Percentiles rank a stretch among this genome's conserved stretches.
phyloP scores from a whole-genome alignment of 2,329 filamentous ascomycete genomes.

The Bipolaris cookei region DNA sequence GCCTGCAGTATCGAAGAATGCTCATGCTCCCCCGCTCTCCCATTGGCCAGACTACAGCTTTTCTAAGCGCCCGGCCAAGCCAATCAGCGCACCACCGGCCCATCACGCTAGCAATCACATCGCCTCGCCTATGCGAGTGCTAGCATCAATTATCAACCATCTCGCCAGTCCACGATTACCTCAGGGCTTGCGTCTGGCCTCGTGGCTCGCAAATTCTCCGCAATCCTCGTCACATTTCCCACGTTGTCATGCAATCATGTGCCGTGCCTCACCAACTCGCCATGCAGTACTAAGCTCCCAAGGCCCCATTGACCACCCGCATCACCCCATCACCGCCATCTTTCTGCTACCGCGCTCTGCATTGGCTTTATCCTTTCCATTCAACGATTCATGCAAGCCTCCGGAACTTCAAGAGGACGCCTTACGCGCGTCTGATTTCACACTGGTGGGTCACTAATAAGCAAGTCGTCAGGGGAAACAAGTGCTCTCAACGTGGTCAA shows the following conservation, averaged over 20 bases:
- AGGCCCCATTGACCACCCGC: constrained; percentile 13
- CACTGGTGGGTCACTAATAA: not conserved
- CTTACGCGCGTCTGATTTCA: constrained; percentile 1
- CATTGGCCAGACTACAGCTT: constrained; percentile 16
- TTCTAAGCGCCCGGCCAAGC: constrained; percentile 24
- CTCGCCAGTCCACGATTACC: not conserved
- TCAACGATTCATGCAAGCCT: constrained; percentile 13
- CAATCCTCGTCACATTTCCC: constrained; percentile 10
- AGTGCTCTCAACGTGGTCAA: not conserved
- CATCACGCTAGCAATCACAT: constrained; percentile 16
- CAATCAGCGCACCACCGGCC: constrained; percentile 18
- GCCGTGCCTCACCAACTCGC: constrained; percentile 10
- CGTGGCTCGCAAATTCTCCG: constrained; percentile 20
- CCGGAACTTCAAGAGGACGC: constrained; percentile 4
- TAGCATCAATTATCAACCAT: not conserved
- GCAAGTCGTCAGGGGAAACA: not conserved
- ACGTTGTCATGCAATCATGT: constrained; percentile 22
- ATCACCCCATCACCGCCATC: constrained; percentile 20
- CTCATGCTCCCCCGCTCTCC: constrained; percentile 1
- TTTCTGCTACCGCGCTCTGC: constrained; percentile 13
- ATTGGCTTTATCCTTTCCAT: constrained; percentile 16
- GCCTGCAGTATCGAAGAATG: constrained; percentile 20
- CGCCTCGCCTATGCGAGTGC: constrained; percentile 4
- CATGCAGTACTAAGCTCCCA: not conserved
- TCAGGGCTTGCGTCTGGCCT: constrained; percentile 15